A percentile compares a stretch with the other conserved stretches of the same genome.
These are phyloP conservation scores for Hsuehochloa calcarea DNA, from an alignment of 176 grass and related monocot species.

Conservation along the genomic window DNA sequence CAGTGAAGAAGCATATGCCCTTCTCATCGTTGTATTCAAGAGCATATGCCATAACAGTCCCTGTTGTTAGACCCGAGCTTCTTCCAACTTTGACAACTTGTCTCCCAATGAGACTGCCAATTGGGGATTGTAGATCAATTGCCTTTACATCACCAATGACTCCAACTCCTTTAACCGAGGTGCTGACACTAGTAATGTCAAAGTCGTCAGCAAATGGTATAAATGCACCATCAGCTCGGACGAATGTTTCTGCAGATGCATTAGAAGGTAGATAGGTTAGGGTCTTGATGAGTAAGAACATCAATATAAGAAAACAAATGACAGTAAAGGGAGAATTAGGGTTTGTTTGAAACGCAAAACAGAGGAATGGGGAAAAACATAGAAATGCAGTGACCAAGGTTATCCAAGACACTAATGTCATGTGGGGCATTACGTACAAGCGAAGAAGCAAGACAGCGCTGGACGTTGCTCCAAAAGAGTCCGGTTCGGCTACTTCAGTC, in stretches of 20 bases:
- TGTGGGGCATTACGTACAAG: too few species aligned
- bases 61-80: conserved; percentile 86
- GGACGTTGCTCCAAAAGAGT: too few species aligned
- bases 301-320: conserved; percentile 16
- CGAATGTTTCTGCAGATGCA: conserved; percentile 82
- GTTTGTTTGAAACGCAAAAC: too few species aligned
- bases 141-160: conserved; percentile 79
- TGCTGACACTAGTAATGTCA: conserved; percentile 65
- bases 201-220: conserved; percentile 83
- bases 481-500: too few species aligned
- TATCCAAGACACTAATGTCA: too few species aligned
- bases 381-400: too few species aligned
- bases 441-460: too few species aligned
- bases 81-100: conserved; percentile 95
- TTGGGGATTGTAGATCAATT: conserved; percentile 83
- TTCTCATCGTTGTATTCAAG: conserved; percentile 98
- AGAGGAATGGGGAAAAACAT: too few species aligned
- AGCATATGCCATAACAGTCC: conserved; percentile 89
- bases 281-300: conserved; percentile 2
- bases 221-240: conserved; percentile 90
- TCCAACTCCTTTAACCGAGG: conserved; percentile 77
- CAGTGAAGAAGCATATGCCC: conserved; percentile 97
- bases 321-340: background rate
- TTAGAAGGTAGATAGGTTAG: conserved; percentile 25
- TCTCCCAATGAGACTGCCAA: conserved; percentile 75